Percentiles rank a stretch among this genome's conserved stretches.
Evolutionary conservation across 2,329 filamentous ascomycete genomes (phyloP).

Genomic region (Penicillium sp.): DNA sequence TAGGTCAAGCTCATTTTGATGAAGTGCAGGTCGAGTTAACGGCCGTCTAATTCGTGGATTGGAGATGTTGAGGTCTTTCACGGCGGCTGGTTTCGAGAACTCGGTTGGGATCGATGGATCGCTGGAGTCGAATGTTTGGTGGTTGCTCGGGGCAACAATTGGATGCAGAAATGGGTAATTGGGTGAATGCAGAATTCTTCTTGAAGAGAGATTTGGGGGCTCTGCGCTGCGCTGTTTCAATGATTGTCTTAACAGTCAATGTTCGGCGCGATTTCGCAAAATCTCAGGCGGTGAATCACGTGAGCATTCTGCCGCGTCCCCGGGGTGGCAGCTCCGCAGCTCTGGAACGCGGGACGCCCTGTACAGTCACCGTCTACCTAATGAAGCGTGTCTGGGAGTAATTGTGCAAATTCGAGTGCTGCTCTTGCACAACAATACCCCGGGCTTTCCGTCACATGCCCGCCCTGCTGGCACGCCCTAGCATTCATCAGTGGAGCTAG

Average conservation of each 20-base stretch:
- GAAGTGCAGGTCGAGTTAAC: not conserved
- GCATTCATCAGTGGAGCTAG: constrained; percentile 8
- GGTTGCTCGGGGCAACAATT: not conserved
- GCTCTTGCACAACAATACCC: not conserved
- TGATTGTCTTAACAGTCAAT: not conserved
- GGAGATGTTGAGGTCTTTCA: not conserved
- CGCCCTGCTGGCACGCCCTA: constrained; percentile 1
- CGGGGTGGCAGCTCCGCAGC: constrained; percentile 18
- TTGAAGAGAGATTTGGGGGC: not conserved
- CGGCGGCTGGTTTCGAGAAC: not conserved
- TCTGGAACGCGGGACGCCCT: constrained; percentile 7
- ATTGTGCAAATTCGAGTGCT: not conserved
- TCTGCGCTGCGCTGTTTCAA: not conserved
- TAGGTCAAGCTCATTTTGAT: constrained; percentile 71
- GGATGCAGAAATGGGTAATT: not conserved
- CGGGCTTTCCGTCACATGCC: not conserved
- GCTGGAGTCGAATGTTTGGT: not conserved
- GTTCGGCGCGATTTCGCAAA: constrained; percentile 12
- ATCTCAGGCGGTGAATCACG: constrained; percentile 35
- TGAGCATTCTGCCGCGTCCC: constrained; percentile 21
- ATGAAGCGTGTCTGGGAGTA: constrained; percentile 4
- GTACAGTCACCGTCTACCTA: constrained; percentile 3
- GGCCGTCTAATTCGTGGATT: not conserved
- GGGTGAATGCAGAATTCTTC: not conserved
- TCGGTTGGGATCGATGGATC: not conserved